phyloP scores from a whole-genome alignment of 2,329 filamentous ascomycete species.

The Teratosphaeria epicoccoides region DNA sequence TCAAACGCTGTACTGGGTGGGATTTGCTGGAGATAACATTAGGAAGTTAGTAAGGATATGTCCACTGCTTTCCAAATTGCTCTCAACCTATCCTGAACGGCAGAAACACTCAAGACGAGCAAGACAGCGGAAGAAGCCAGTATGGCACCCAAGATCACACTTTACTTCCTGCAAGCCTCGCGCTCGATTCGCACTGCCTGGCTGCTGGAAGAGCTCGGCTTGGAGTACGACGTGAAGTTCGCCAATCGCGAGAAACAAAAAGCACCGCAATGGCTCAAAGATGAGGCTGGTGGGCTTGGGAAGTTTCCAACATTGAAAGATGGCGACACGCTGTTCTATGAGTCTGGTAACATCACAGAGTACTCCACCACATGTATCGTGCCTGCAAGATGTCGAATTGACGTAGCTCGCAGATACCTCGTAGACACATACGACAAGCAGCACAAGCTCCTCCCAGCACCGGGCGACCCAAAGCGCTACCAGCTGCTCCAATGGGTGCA shows the following conservation, averaged over 20 bases:
- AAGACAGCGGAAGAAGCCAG: background rate
- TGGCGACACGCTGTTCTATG: constrained; percentile 29
- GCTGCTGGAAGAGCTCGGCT: constrained; percentile 36
- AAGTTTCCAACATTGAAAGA: constrained; percentile 38
- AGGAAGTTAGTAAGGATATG: background rate
- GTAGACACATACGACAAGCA: constrained; percentile 36
- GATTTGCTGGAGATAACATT: background rate
- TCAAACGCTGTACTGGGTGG: background rate
- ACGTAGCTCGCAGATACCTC: constrained; percentile 30
- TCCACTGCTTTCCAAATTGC: background rate
- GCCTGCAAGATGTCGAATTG: background rate
- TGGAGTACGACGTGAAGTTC: constrained; percentile 34
- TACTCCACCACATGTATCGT: constrained; percentile 14
- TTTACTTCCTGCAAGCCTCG: constrained; percentile 40
- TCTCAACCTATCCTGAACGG: background rate
- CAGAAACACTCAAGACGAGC: background rate
- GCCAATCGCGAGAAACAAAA: constrained; percentile 26
- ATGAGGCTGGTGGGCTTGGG: constrained; percentile 32
- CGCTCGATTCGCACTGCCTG: constrained; percentile 36
- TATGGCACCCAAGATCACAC: constrained; percentile 26
- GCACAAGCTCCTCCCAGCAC: constrained; percentile 28
- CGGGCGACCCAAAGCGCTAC: constrained; percentile 25
- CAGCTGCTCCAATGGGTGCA: constrained; percentile 36
- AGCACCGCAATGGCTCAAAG: constrained; percentile 35
- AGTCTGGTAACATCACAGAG: constrained; percentile 40